Percentiles rank a stretch among this genome's conserved stretches.
phyloP scores from a whole-genome alignment of 2,329 filamentous ascomycete species.

The Capronia coronata region DNA sequence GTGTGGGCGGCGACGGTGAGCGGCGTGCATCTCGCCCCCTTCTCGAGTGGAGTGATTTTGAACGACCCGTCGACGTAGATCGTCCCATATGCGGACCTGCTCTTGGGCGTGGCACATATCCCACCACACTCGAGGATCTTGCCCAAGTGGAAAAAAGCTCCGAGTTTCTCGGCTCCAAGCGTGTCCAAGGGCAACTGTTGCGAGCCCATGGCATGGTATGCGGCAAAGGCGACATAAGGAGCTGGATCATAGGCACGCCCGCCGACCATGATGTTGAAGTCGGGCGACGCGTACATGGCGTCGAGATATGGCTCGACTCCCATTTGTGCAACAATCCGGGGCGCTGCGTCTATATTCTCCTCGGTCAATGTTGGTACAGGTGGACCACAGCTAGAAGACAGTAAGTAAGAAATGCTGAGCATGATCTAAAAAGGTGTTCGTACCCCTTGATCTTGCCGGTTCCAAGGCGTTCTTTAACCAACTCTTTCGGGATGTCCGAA shows the following conservation, averaged over 20 bases:
- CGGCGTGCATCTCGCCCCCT: conserved; percentile 41
- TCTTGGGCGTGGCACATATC: conserved; percentile 45
- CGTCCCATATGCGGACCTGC: conserved; percentile 38
- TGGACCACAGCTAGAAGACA: conserved; percentile 31
- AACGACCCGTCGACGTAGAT: conserved; percentile 45
- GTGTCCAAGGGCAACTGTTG: no score
- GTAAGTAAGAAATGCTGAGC: no score
- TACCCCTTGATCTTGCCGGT: conserved; percentile 32
- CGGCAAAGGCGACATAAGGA: conserved; percentile 37
- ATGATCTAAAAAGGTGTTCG: no score
- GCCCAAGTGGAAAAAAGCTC: conserved; percentile 47
- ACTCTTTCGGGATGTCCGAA: conserved; percentile 36
- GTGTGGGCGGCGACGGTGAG: conserved; percentile 49
- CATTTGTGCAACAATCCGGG: conserved; percentile 42
- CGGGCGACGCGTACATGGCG: conserved; percentile 38
- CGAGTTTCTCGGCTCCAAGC: conserved; percentile 31
- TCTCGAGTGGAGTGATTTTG: conserved; percentile 42
- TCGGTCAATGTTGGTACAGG: conserved; percentile 38
- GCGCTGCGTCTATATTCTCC: conserved; percentile 36
- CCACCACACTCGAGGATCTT: conserved; percentile 52
- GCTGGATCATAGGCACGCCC: conserved; percentile 41
- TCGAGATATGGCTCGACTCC: conserved; percentile 42
- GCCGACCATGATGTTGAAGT: conserved; percentile 45
- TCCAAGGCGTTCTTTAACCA: conserved; percentile 32
- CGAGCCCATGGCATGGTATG: no score